Base-by-base conservation (phyloP, 2,329 filamentous ascomycete genomes). In the Xylaria sp. region DNA sequence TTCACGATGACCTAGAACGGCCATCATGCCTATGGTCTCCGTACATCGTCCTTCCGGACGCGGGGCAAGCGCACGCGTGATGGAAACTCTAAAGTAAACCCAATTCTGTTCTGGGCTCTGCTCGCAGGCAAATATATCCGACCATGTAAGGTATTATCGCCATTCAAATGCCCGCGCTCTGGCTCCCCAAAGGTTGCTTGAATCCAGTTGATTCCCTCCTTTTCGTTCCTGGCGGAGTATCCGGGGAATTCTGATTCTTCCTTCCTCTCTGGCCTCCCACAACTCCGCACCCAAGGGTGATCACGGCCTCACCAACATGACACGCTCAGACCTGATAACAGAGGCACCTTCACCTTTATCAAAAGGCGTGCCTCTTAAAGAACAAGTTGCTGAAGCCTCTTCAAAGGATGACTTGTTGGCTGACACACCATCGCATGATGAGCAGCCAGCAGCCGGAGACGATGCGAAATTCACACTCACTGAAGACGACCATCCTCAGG, bases 401-500 rank as follows among this genome's bases (percentile, higher is more conserved):
- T 50, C 55, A 6, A 47, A 42, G 9, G 49, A 51, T 11, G 40
- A 19, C n/a, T 19, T 66, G 19, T n/a, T 33, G 14, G 17, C 49
- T 33, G 12, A 23, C 11, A 54, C 37, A n/a, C 63, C 57, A 9
- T 47, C 60, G 4, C 56, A 56, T 17, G 31, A 47, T 11, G 57
- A 64, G 31, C 23, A 47, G 9, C 6, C 4, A 14, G 31, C 28
- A 12, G 9, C 35, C 12, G 47, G 23, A 35, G 28, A 38, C 53
- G 50, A 49, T 4, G 2, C 37, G 11, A 17, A 51, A n/a, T 6
- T n/a, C 17, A 3, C 70, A 25, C 76, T 84, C 63, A 80, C 76
- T 0, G 83, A 84, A 60, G 76, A 76, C 15, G 80, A 83, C 42
- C 79, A 78, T 71, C 83, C 84, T 53, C 72, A 79, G 15, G 70